Evolutionary conservation across 2,329 filamentous ascomycete genomes (phyloP), one percentile per base, ranked within the genome.

Genomic region (Botrytis hyacinthi): DNA sequence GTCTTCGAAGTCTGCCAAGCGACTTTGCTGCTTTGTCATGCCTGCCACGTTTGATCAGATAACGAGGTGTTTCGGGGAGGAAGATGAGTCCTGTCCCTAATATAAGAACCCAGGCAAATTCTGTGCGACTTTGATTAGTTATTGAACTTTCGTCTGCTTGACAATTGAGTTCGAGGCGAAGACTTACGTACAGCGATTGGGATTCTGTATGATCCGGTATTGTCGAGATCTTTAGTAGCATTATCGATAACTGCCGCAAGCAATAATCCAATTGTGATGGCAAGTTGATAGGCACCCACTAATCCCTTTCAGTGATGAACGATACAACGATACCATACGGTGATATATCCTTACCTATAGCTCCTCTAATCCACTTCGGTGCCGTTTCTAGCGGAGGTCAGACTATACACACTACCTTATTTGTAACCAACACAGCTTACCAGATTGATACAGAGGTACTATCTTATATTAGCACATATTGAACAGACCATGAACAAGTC

Each of bases 171-270:
- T 1, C n/a, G 29, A 26, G 40, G 44, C 1, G 10, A 20, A 16
- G 37, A 68, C 70, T 48, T 72, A 72, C 70, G 94, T 72, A 97
- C 85, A 70, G 83, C 88, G 78, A 97, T 94, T 72, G 93, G 91
- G 74, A 96, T 93, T 76, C 93, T 91, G 86, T 94, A 95, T 3
- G 90, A 88, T 76, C 88, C 87, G 9, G 88, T 89, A 82, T 92
- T 88, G 26, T 78, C 80, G 76, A 87, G 86, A 76, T 88, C 78
- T 82, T 93, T 82, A 72, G 91, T 93, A 62, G 83, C 90, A 81
- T 95, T 94, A 82, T 91, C 89, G 76, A 96, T 88, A 77, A 89
- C 89, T 4, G 92, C 88, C n/a, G 92, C 92, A 74, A 95, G 83
- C 81, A 95, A 85, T 75, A 96, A 84, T 83, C 93, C 93, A 76